phyloP scores from a whole-genome alignment of 2,329 filamentous ascomycete species.

The Fusarium sp. region DNA sequence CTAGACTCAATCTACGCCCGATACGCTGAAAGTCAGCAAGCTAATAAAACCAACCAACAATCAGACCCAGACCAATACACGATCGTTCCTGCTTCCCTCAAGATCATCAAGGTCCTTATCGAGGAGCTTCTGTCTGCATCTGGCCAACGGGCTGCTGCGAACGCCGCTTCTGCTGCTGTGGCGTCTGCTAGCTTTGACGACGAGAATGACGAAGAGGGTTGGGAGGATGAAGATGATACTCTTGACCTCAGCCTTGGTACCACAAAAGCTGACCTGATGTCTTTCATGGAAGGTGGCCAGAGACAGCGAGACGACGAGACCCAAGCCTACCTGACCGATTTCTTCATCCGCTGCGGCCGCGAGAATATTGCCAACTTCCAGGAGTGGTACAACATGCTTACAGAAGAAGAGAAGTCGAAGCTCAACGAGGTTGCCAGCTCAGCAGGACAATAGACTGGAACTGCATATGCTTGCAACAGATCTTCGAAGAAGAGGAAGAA shows the following conservation, averaged over 20 bases:
- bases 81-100: constrained; percentile 85
- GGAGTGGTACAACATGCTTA: constrained; percentile 65
- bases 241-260: constrained; percentile 78
- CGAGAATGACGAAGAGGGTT: constrained; percentile 81
- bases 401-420: constrained; percentile 66
- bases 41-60: constrained; percentile 40
- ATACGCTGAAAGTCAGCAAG: constrained; percentile 29
- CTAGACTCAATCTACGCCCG: constrained; percentile 33
- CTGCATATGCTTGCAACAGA: background rate
- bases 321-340: constrained; percentile 82
- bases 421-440: constrained; percentile 61
- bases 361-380: constrained; percentile 67
- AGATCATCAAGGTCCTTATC: constrained; percentile 95
- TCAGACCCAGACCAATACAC: constrained; percentile 90
- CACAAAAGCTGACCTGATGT: constrained; percentile 83
- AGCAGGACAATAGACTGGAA: constrained; percentile 44
- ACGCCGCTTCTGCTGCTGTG: constrained; percentile 70
- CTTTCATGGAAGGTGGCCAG: constrained; percentile 68
- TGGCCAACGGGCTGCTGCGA: constrained; percentile 68
- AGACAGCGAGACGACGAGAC: constrained; percentile 90
- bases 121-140: constrained; percentile 89
- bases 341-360: constrained; percentile 73
- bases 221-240: constrained; percentile 85
- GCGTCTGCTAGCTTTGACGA: constrained; percentile 68
- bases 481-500: background rate